These are phyloP conservation scores for Globisporangium parvum DNA, from an alignment of 352 stramenopile species.

Conservation along the genomic window DNA sequence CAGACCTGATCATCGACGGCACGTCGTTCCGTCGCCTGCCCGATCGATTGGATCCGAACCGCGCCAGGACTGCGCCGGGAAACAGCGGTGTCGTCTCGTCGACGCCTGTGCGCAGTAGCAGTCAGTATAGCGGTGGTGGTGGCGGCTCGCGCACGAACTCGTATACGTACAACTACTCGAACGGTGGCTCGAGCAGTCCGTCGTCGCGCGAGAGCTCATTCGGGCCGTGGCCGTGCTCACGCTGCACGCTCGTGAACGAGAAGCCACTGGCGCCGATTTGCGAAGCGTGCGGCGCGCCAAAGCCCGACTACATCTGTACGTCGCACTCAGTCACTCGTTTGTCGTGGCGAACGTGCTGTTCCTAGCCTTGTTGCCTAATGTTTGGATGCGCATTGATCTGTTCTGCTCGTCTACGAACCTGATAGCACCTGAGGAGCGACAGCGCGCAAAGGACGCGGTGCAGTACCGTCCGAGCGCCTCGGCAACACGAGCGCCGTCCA, in stretches of 20 bases:
- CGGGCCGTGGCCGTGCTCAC: conserved; percentile 59
- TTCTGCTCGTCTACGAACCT: not conserved
- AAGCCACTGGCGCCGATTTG: conserved; percentile 68
- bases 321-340: not conserved
- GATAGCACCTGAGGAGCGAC: conserved; percentile 35
- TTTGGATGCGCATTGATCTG: not conserved
- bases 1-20: conserved; percentile 77
- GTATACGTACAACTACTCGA: conserved; percentile 41
- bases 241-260: conserved; percentile 75
- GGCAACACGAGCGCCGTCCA: conserved; percentile 6
- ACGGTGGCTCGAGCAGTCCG: conserved; percentile 14
- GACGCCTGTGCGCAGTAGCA: conserved; percentile 16
- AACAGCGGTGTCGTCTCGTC: conserved; percentile 23
- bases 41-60: conserved; percentile 47
- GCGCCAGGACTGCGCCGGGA: conserved; percentile 14
- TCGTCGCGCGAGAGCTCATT: conserved; percentile 55
- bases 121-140: conserved; percentile 4
- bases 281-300: conserved; percentile 60
- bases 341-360: not conserved
- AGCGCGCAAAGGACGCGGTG: conserved; percentile 41
- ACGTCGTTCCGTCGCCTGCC: conserved; percentile 75
- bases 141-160: conserved; percentile 25
- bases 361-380: not conserved
- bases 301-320: conserved; percentile 61
- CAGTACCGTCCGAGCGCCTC: conserved; percentile 14